Percentiles rank a stretch among this genome's conserved stretches.
Conservation (phyloP, 2,329 filamentous ascomycete species). For the Penicillium rolfsii region DNA sequence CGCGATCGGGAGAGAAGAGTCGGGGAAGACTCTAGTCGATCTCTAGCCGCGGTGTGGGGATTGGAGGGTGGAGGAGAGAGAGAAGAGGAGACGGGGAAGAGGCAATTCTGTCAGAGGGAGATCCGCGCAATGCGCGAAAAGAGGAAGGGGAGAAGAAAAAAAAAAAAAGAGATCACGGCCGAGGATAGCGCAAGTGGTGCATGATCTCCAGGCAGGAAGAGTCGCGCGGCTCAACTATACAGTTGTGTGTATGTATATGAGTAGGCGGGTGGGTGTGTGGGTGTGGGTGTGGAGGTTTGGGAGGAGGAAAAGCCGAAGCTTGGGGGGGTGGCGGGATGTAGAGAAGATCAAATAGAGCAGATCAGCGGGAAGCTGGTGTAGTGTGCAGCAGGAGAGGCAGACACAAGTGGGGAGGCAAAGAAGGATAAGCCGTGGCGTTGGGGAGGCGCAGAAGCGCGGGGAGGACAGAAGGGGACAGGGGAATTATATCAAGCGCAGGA, state of each 20-base stretch:
- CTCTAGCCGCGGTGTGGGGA: slow-evolving; percentile 12
- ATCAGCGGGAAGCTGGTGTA: background rate
- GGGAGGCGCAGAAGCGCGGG: slow-evolving; percentile 25
- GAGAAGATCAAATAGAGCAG: background rate
- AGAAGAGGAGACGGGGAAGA: background rate
- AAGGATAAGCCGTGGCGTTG: slow-evolving; percentile 24
- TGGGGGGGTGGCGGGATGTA: background rate
- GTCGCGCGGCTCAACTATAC: background rate
- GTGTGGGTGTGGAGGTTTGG: background rate
- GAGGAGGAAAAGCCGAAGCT: background rate
- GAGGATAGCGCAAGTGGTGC: slow-evolving; percentile 24
- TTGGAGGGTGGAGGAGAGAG: background rate
- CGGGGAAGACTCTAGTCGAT: slow-evolving; percentile 14
- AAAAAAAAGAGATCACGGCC: slow-evolving; percentile 22
- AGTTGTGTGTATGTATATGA: too few relatives aligned
- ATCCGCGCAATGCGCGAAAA: background rate
- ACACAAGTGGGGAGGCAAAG: slow-evolving; percentile 9
- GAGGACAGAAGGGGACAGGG: slow-evolving; percentile 6
- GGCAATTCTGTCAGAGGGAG: background rate
- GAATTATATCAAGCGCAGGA: slow-evolving; percentile 13
- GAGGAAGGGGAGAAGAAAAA: background rate
- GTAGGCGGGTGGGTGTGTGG: too few relatives aligned
- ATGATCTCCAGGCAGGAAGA: slow-evolving; percentile 20
- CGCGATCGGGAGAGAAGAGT: slow-evolving; percentile 32
- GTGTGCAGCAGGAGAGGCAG: background rate